Evolutionary conservation across 2,329 filamentous ascomycete genomes (phyloP).

Genomic region (Colletotrichum shisoi): DNA sequence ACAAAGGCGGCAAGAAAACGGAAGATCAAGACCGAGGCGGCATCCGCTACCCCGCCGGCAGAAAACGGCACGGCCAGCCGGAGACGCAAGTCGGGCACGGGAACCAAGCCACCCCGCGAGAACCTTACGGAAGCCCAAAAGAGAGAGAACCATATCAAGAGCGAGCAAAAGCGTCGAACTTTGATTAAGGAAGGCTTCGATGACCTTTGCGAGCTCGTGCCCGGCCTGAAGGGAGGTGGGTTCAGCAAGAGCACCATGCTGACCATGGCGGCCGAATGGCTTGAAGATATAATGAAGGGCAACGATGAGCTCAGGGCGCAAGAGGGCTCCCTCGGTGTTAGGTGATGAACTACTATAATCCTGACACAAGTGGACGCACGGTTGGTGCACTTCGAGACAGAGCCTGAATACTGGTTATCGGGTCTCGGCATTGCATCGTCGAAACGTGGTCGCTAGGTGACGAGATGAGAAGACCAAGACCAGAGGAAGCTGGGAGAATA

Average conservation of each 20-base stretch:
- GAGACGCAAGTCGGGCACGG: constrained; percentile 59
- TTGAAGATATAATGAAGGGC: constrained; percentile 75
- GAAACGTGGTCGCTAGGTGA: constrained; percentile 2
- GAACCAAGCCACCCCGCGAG: constrained; percentile 62
- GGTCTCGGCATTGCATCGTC: constrained; percentile 6
- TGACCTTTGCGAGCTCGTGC: constrained; percentile 78
- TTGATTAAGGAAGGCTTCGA: constrained; percentile 84
- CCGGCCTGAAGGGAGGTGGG: constrained; percentile 74
- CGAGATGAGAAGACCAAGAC: not conserved
- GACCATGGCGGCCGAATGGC: constrained; percentile 76
- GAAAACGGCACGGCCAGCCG: constrained; percentile 52
- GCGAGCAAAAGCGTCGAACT: constrained; percentile 85
- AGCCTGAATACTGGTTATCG: not conserved
- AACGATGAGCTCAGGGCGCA: constrained; percentile 69
- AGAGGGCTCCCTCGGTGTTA: constrained; percentile 53
- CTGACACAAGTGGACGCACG: not conserved
- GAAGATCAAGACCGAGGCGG: constrained; percentile 57
- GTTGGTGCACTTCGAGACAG: not conserved
- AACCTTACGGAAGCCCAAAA: constrained; percentile 86
- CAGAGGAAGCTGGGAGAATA: not conserved
- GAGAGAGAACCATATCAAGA: constrained; percentile 84
- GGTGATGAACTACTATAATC: constrained; percentile 2
- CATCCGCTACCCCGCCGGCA: constrained; percentile 47
- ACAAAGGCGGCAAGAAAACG: constrained; percentile 53
- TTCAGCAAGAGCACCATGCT: constrained; percentile 86